phyloP scores from a whole-genome alignment of 768 basidiomycete species.

The Rhodosporidiobolus odoratus region DNA sequence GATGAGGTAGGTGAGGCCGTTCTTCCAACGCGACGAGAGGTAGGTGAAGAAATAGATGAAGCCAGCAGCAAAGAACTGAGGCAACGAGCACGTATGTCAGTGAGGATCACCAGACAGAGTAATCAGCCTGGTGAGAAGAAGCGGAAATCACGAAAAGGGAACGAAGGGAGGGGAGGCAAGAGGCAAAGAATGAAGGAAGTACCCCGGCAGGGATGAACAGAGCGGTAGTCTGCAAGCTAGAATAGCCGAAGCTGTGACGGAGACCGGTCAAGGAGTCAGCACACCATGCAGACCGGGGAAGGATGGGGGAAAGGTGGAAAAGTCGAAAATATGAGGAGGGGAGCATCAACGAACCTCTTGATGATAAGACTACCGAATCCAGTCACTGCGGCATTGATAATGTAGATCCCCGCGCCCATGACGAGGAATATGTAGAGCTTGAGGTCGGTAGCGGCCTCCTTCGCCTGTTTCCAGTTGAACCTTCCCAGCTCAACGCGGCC shows the following conservation, averaged over 20 bases:
- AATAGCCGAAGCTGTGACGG: slow-evolving; percentile 44
- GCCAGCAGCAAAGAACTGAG: slow-evolving; percentile 45
- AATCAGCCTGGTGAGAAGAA: neutral
- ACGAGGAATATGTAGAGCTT: slow-evolving; percentile 47
- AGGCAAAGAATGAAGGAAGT: neutral
- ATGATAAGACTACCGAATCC: slow-evolving; percentile 48
- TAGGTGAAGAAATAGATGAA: slow-evolving; percentile 45
- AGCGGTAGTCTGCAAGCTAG: slow-evolving; percentile 40
- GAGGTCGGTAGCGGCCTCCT: slow-evolving; percentile 45
- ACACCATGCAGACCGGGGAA: neutral
- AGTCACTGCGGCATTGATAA: slow-evolving; percentile 28
- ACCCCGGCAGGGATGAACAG: slow-evolving; percentile 20
- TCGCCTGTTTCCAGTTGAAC: slow-evolving; percentile 43
- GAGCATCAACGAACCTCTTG: slow-evolving; percentile 8
- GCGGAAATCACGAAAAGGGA: neutral
- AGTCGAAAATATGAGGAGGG: neutral
- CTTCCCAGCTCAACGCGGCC: slow-evolving; percentile 13
- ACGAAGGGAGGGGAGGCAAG: neutral
- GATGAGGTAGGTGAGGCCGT: slow-evolving; percentile 44
- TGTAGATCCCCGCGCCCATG: slow-evolving; percentile 42
- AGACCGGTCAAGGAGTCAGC: no score
- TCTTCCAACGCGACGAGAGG: slow-evolving; percentile 42
- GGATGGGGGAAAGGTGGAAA: neutral
- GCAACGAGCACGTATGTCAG: slow-evolving; percentile 31
- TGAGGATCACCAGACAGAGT: neutral